Base-by-base conservation (phyloP, 2,329 filamentous ascomycete genomes). In the Aspergillus sp. region DNA sequence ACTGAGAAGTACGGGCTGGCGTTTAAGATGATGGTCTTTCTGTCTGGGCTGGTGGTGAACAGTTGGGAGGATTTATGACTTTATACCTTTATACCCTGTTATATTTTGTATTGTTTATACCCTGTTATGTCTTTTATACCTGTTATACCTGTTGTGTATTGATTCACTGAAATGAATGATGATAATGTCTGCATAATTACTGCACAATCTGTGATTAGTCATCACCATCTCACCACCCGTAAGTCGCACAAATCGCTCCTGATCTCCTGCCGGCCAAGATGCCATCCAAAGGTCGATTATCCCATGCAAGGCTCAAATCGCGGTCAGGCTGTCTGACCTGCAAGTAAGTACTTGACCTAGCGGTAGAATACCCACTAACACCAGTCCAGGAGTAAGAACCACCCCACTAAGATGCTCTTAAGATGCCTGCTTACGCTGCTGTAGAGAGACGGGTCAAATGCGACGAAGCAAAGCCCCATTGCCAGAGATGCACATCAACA, bases 11-110 rank as follows among this genome's bases (percentile, higher is more conserved):
- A 44, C 19, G 50, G 50, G 14, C 23, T 27, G 15, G 21, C 31
- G 37, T 52, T 52, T 33, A n/a, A 23, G 11, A 44, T 52, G 50
- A 52, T 52, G 50, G 50, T 52, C 3, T 52, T 44, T 33, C 15
- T 52, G 50, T 52, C 50, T 6, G 37, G 37, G 37, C 37, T 52
- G 21, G 37, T 39, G 11, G 23, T 52, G 0, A 6, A 24, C 9
- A 39, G 31, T 14, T 52, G 50, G 37, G 50, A 52, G 37, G 39
- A 52, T 51, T 51, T 11, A 1, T 31, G 27, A 31, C 21, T 21
- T 21, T 21, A 21, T 31, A 9, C 27, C 23, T 24, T 24, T 24
- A 24, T 27, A 27, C 24, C 24, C 24, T 8, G 24, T 27, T 27
- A 21, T 21, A 1, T 21, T 21, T 21, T 4, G 1, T 21, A 21